Evolutionary conservation across 1,284 basidiomycete species (phyloP), one percentile per base, ranked within the genome.

Genomic region (Cutaneotrichosporon sp.): DNA sequence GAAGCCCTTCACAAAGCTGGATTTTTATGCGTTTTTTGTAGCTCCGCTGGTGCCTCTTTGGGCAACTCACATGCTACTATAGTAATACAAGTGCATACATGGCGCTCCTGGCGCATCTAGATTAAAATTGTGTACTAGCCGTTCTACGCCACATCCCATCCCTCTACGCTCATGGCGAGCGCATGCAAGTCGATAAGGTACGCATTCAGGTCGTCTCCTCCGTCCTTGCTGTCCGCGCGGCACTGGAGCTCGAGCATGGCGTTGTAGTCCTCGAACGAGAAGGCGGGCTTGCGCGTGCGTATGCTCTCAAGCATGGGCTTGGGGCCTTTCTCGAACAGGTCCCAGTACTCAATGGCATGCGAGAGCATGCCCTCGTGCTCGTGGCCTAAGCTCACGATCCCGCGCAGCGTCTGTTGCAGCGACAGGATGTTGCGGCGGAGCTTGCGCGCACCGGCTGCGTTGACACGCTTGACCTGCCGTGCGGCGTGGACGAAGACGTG

Each of bases 391-490:
- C 51, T 32, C 34, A 86, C 85, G 60, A 95, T 86, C 10, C 89
- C 88, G 74, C 92, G 92, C 70, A 97, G 85, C 71, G 91, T 90
- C 77, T 99, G 96, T 76, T 97, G 94, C 30, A 99, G 84, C 14
- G 95, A 91, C 30, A 94, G 83, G 53, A 97, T 90, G 79, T 97
- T 97, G 51, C 94, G 87, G 71, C 88, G 82, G 76, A 98, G 90
- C 82, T 97, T 97, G 73, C 88, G 87, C 67, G 94, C 87, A 0
- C 96, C 96, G 62, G 88, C 86, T 0, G 82, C 76, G 71, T 94
- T 98, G 14, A 89, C 87, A 16, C 85, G 77, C 30, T 86, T 86
- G 64, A 99, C 85, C 63, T 86, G 82, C 26, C 87, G 86, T 32
- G 91, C 91, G 65, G 89, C 87, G 13, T 84, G 83, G 65, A 98